A percentile compares a stretch with the other conserved stretches of the same genome.
These are phyloP conservation scores for Cucumis hystrix DNA, from an alignment of 306 rosid genomes.

Conservation along the genomic window DNA sequence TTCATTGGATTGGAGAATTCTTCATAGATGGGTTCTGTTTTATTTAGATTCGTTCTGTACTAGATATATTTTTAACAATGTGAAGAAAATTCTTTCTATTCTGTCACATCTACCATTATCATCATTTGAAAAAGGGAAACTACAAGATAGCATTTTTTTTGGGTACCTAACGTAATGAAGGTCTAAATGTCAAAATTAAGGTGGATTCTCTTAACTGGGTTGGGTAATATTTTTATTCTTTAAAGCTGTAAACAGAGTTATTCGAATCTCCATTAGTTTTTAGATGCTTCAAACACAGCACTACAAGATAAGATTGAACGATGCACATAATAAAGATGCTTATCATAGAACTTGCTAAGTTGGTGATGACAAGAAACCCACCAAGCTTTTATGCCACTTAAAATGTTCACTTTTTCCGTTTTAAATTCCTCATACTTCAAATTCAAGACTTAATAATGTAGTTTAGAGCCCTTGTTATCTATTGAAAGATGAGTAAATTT, in stretches of 20 bases:
- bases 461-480: neutral
- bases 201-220: neutral
- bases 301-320: neutral
- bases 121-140: neutral
- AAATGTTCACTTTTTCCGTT: neutral
- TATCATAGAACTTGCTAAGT: constrained; percentile 13
- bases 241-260: neutral
- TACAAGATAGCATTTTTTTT: neutral
- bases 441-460: neutral
- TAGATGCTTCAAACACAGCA: neutral
- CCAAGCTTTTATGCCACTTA: neutral
- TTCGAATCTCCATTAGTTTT: constrained; percentile 3
- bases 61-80: neutral
- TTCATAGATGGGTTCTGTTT: neutral
- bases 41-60: neutral
- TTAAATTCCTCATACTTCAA: neutral
- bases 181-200: neutral
- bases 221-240: neutral
- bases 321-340: constrained; percentile 5
- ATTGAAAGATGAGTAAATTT: neutral
- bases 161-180: neutral
- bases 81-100: neutral
- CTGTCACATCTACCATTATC: neutral
- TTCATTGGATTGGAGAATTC: constrained; percentile 2
- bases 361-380: constrained; percentile 30